These are phyloP conservation scores for Toxoplasma gondii DNA, from an alignment of 169 alveolate species.

Conservation along the genomic window DNA sequence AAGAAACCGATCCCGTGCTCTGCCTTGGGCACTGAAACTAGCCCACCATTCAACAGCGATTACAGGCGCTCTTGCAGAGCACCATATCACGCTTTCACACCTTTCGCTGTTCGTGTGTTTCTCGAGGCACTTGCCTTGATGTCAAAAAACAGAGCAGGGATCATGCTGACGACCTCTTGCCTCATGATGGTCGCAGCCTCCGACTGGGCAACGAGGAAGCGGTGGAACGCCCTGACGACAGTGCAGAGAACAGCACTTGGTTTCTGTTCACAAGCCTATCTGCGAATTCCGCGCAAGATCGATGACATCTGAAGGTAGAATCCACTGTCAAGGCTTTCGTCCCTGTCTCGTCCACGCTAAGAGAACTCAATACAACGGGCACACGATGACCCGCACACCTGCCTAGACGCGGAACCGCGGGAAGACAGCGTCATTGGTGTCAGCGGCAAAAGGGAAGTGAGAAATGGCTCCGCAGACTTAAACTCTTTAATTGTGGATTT, in stretches of 20 bases:
- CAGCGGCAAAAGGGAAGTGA: no score
- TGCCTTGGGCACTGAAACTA: no score
- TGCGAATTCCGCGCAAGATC: constrained; percentile 74
- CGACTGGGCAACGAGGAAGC: constrained; percentile 61
- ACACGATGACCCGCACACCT: no score
- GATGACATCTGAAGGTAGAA: not conserved
- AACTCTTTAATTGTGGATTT: no score
- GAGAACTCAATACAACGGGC: no score
- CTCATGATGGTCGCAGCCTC: constrained; percentile 82
- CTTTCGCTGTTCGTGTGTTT: not conserved
- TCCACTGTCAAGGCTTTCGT: no score
- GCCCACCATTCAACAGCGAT: no score
- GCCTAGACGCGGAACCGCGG: no score
- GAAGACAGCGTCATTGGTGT: no score
- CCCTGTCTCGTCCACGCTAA: no score
- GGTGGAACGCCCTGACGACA: constrained; percentile 45
- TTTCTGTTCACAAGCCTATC: constrained; percentile 33
- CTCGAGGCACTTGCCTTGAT: not conserved
- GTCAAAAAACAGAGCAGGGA: constrained; percentile 85
- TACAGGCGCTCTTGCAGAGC: not conserved
- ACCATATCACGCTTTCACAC: not conserved
- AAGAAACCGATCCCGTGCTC: no score
- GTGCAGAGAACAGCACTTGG: not conserved
- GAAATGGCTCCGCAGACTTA: no score
- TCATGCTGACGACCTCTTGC: constrained; percentile 90